Base-by-base conservation (phyloP, 129 eudicot species). In the Rutidosis leptorrhynchoides region DNA sequence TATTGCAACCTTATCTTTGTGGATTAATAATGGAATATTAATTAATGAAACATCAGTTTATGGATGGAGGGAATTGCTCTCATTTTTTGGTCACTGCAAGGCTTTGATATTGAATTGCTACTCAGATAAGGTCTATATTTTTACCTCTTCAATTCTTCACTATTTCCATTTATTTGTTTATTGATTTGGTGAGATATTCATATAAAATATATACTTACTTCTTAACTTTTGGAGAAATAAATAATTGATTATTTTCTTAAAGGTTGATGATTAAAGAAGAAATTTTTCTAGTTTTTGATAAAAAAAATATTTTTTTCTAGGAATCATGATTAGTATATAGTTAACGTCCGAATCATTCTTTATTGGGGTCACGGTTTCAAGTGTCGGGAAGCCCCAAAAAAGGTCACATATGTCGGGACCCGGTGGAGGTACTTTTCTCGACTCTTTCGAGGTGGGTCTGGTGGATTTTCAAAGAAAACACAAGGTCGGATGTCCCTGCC, bases 21-120 rank as follows among this genome's bases (percentile, higher is more conserved):
- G 74, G 74, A 10, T 20, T 49, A 16, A 6, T 58, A 33, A 49
- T 9, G n/a, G n/a, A n/a, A n/a, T n/a, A n/a, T n/a, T n/a, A n/a
- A 9, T 35, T 35, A 40, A 24, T 57, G 25, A 55, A 35, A 73
- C 12, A 16, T 10, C 45, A 5, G 33, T 57, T 46, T 37, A 53
- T 57, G 46, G 56, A 65, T 71, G 72, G 74, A 12, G 63, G 49
- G 20, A 58, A 7, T 3, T 77, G 73, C 81, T 77, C 46, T 77
- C 81, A 17, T 77, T 45, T 15, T 77, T 77, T 49, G 72, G 77
- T 66, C 56, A 70, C 21, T 64, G 63, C 72, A 45, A 65, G 7
- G 24, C 59, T 27, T 48, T 77, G 58, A 77, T 35, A 19, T 25
- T 77, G 25, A 49, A 48, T 43, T 77, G 74, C 74, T 35, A 10